Evolutionary conservation across 2,329 filamentous ascomycete species (phyloP).

Genomic region (Aspergillus ochraceoroseus): DNA sequence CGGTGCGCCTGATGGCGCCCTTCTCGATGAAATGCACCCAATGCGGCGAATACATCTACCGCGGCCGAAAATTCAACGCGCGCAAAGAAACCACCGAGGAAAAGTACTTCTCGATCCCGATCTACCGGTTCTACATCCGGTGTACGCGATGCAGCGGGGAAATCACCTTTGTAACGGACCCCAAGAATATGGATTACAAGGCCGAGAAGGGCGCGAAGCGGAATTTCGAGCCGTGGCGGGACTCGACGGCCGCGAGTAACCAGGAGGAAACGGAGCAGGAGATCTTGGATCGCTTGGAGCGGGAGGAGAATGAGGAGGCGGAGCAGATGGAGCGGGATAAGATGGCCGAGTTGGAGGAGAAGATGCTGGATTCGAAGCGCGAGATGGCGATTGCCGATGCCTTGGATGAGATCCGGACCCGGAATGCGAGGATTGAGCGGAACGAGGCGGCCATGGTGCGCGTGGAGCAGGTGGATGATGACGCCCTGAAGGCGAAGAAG

Average conservation of each 20-base stretch:
- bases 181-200: conserved; percentile 87
- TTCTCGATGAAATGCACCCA: conserved; percentile 70
- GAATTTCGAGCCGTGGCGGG: conserved; percentile 89
- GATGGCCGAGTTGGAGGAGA: conserved; percentile 92
- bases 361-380: conserved; percentile 83
- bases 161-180: conserved; percentile 91
- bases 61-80: conserved; percentile 91
- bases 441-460: conserved; percentile 54
- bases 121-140: conserved; percentile 84
- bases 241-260: conserved; percentile 52
- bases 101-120: conserved; percentile 80
- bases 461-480: conserved; percentile 53
- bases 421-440: conserved; percentile 82
- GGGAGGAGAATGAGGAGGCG: conserved; percentile 61
- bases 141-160: conserved; percentile 82
- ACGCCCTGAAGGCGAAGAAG: conserved; percentile 62
- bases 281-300: conserved; percentile 74
- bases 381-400: conserved; percentile 98
- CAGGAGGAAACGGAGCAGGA: conserved; percentile 78
- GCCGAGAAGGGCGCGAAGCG: conserved; percentile 78
- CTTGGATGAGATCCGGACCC: conserved; percentile 84
- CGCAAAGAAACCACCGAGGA: conserved; percentile 89
- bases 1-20: conserved; percentile 84
- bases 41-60: conserved; percentile 75
- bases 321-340: conserved; percentile 72